A percentile compares a stretch with the other conserved stretches of the same genome.
phyloP scores from a whole-genome alignment of 2,329 filamentous ascomycete genomes.

The Ceratocystis cubensis region DNA sequence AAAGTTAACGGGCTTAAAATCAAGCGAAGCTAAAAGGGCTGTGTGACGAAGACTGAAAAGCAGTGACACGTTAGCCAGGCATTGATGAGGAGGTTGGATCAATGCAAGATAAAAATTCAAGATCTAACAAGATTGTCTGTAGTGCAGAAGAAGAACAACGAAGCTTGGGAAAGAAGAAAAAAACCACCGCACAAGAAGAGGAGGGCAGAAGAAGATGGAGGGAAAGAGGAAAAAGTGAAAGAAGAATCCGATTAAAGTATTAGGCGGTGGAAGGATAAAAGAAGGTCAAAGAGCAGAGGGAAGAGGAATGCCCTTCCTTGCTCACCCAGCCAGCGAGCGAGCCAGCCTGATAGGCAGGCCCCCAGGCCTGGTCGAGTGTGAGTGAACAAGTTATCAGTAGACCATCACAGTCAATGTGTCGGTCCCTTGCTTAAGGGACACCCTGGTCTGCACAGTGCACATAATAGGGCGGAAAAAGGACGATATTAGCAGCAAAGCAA shows the following conservation, averaged over 20 bases:
- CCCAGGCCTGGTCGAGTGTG: conserved; percentile 2
- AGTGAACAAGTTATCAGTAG: conserved; percentile 15
- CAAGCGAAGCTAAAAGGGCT: conserved; percentile 12
- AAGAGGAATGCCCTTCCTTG: conserved; percentile 14
- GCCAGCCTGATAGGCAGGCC: conserved; percentile 8
- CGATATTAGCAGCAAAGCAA: conserved; percentile 11
- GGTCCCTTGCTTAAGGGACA: conserved; percentile 19
- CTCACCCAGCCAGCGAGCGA: conserved; percentile 14
- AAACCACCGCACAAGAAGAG: not conserved
- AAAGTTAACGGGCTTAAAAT: conserved; percentile 3
- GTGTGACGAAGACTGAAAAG: conserved; percentile 17
- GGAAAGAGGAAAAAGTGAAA: conserved; percentile 23
- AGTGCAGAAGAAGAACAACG: conserved; percentile 1
- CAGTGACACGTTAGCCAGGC: conserved; percentile 16
- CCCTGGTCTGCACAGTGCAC: conserved; percentile 15
- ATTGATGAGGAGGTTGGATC: conserved; percentile 10
- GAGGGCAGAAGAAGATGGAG: conserved; percentile 8
- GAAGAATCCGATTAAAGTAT: conserved; percentile 19
- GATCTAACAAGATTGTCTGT: not conserved
- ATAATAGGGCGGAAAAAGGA: conserved; percentile 11
- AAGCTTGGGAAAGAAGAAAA: not conserved
- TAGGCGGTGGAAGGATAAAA: conserved; percentile 9
- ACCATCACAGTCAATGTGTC: conserved; percentile 14
- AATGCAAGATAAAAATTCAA: conserved; percentile 9
- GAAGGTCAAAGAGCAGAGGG: conserved; percentile 14